These are phyloP conservation scores for Nemania serpens DNA, from an alignment of 2,329 filamentous ascomycete genomes.

Conservation along the genomic window DNA sequence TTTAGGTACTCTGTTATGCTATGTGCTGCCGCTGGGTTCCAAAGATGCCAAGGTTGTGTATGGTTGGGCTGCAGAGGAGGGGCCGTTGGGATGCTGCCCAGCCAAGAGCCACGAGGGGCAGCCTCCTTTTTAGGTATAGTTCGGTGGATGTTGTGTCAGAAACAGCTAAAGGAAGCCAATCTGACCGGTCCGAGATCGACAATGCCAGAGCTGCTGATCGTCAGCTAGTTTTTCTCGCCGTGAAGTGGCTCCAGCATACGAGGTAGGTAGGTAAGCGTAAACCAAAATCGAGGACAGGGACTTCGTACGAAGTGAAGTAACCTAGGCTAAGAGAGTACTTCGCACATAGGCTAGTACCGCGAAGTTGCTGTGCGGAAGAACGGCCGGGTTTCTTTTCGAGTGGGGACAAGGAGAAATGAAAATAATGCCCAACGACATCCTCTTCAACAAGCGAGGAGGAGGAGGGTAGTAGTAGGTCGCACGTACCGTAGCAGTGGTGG, in stretches of 20 bases:
- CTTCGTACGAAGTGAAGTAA: too few relatives aligned
- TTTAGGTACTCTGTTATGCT: neutral
- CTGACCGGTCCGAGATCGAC: conserved; percentile 25
- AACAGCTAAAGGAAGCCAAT: conserved; percentile 1
- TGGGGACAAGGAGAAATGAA: neutral
- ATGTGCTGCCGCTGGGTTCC: conserved; percentile 11
- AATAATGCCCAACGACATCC: conserved; percentile 13
- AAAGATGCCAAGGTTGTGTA: conserved; percentile 21
- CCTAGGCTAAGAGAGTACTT: too few relatives aligned
- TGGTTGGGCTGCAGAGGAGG: conserved; percentile 41
- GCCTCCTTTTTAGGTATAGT: conserved; percentile 19
- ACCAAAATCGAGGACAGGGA: neutral
- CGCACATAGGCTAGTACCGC: too few relatives aligned
- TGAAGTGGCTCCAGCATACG: neutral
- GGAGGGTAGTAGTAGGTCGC: neutral
- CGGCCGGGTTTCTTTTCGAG: neutral
- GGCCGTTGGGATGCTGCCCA: conserved; percentile 37
- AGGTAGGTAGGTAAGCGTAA: too few relatives aligned
- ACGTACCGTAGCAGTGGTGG: neutral
- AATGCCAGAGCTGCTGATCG: conserved; percentile 23
- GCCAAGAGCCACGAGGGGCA: conserved; percentile 37
- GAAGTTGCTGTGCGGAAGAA: neutral
- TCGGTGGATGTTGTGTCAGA: conserved; percentile 5
- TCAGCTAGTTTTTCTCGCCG: conserved; percentile 5
- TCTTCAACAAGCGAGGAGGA: conserved; percentile 1